Conservation (phyloP, 345 rosid genomes). For the Cochlearia excelsa region DNA sequence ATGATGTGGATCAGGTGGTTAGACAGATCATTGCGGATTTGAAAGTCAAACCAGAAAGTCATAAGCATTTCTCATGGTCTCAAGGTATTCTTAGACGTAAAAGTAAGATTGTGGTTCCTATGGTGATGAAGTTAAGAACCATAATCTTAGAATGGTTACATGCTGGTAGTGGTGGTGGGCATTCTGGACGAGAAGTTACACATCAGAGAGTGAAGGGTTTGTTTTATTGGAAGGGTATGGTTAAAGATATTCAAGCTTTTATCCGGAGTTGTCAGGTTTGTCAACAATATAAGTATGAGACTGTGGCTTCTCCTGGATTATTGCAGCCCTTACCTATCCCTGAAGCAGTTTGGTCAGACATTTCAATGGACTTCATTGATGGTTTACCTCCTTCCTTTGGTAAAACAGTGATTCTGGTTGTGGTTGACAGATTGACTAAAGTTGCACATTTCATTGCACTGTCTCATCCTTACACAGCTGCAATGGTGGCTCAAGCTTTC, state of each 20-base stretch:
- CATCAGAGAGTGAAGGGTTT: background rate
- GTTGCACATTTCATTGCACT: no score
- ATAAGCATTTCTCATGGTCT: background rate
- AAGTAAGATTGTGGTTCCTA: background rate
- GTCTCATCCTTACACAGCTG: background rate
- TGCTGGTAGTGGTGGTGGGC: background rate
- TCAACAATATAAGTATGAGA: background rate
- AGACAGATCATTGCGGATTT: background rate
- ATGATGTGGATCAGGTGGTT: background rate
- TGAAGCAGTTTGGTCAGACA: background rate
- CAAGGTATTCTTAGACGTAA: background rate
- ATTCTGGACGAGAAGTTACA: background rate
- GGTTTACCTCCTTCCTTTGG: background rate
- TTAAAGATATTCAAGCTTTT: background rate
- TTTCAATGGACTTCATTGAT: background rate
- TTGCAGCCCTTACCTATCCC: no score
- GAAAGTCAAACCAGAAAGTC: accelerated
- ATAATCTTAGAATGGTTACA: background rate
- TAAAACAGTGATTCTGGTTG: background rate
- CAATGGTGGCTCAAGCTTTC: background rate
- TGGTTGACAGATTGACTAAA: no score
- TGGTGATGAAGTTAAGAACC: background rate
- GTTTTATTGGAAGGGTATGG: background rate
- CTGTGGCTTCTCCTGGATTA: background rate
- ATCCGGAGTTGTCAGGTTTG: background rate